A percentile compares a stretch with the other conserved stretches of the same genome.
phyloP scores from a whole-genome alignment of 2,329 filamentous ascomycete genomes.

The Chaetomium olivaceum region DNA sequence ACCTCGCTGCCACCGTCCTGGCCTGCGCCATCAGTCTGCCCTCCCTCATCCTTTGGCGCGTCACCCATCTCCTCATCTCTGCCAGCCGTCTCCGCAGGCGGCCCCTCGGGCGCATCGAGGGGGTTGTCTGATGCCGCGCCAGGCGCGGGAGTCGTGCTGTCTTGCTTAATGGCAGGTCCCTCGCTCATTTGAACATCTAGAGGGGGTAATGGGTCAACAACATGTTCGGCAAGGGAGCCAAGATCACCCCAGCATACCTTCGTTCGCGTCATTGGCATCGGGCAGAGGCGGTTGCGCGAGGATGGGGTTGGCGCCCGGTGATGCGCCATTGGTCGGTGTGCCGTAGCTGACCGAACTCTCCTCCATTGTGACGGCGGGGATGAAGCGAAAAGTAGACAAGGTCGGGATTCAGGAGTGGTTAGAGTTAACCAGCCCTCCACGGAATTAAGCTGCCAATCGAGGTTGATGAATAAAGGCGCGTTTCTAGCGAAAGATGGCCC shows the following conservation, averaged over 20 bases:
- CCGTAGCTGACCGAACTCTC: constrained; percentile 57
- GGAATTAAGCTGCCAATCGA: constrained; percentile 8
- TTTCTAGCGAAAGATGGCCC: not conserved
- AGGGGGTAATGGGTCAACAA: constrained; percentile 15
- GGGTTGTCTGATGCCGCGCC: constrained; percentile 59
- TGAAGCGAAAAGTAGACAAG: constrained; percentile 26
- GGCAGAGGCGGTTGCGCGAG: constrained; percentile 56
- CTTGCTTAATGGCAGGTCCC: constrained; percentile 57
- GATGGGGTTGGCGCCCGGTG: constrained; percentile 58
- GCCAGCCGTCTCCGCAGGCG: constrained; percentile 61
- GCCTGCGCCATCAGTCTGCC: constrained; percentile 37
- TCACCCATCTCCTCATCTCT: constrained; percentile 84
- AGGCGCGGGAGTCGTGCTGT: constrained; percentile 60
- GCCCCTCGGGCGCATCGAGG: constrained; percentile 68
- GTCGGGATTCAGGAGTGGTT: not conserved
- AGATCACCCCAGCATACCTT: constrained; percentile 46
- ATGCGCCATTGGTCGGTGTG: constrained; percentile 58
- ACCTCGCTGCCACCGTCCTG: constrained; percentile 54
- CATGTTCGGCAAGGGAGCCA: not conserved
- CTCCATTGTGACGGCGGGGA: constrained; percentile 53
- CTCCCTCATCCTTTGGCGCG: constrained; percentile 53
- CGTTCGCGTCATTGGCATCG: constrained; percentile 43
- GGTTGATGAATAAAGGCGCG: not conserved
- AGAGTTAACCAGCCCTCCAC: not conserved
- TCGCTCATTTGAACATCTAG: constrained; percentile 67